A percentile compares a stretch with the other conserved stretches of the same genome.
Conservation (phyloP, 2,329 filamentous ascomycete genomes). For the Aspergillus carbonarius region DNA sequence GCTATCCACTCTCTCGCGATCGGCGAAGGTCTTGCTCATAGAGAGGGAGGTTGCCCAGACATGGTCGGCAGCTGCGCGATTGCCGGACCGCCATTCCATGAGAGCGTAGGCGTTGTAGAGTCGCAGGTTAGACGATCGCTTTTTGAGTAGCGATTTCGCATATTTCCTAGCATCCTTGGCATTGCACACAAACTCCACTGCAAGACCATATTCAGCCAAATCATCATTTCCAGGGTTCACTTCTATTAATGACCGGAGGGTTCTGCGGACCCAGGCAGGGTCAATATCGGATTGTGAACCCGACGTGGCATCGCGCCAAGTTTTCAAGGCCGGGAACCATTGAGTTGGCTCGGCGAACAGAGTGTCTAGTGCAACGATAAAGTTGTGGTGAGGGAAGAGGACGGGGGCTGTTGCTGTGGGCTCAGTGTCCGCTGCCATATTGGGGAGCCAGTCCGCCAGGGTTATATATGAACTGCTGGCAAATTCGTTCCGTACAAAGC, state of each 20-base stretch:
- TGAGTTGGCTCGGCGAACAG: slow-evolving; percentile 52
- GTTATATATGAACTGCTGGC: slow-evolving; percentile 29
- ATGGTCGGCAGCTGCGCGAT: slow-evolving; percentile 58
- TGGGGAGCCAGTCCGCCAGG: slow-evolving; percentile 29
- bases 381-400: slow-evolving; percentile 38
- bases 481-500: slow-evolving; percentile 51
- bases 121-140: slow-evolving; percentile 59
- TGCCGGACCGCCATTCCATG: slow-evolving; percentile 63
- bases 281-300: slow-evolving; percentile 37
- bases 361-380: slow-evolving; percentile 50
- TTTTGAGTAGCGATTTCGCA: slow-evolving; percentile 72
- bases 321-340: slow-evolving; percentile 48
- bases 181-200: slow-evolving; percentile 61
- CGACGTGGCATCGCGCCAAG: slow-evolving; percentile 29
- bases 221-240: slow-evolving; percentile 45
- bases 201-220: slow-evolving; percentile 69
- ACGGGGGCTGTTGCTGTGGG: slow-evolving; percentile 24
- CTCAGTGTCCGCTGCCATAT: slow-evolving; percentile 6
- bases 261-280: slow-evolving; percentile 51
- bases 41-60: slow-evolving; percentile 68
- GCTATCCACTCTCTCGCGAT: slow-evolving; percentile 35
- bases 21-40: slow-evolving; percentile 49
- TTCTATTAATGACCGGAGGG: slow-evolving; percentile 59
- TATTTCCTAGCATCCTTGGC: slow-evolving; percentile 61
- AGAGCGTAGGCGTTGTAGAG: slow-evolving; percentile 80